Conservation (phyloP, 2,329 filamentous ascomycete species). For the Phaeomoniella chlamydospora region DNA sequence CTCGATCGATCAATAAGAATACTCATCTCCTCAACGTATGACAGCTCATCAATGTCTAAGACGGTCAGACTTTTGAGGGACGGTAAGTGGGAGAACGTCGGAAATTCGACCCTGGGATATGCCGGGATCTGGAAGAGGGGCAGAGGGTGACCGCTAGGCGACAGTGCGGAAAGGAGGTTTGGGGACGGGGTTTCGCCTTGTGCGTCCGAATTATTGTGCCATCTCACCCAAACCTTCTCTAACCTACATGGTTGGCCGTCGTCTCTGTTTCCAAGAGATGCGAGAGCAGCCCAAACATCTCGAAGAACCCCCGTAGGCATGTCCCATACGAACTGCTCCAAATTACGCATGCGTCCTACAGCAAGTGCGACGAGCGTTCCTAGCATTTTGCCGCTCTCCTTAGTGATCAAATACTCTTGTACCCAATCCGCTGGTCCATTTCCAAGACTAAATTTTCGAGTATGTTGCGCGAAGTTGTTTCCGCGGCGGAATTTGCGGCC, state of each 20-base stretch:
- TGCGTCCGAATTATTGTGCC: slow-evolving; percentile 57
- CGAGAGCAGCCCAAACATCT: slow-evolving; percentile 67
- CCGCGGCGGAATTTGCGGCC: slow-evolving; percentile 32
- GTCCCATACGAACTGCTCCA: slow-evolving; percentile 76
- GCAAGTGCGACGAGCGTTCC: slow-evolving; percentile 67
- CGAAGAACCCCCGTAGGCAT: slow-evolving; percentile 75
- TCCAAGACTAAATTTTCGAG: slow-evolving; percentile 70
- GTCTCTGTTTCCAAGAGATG: slow-evolving; percentile 50
- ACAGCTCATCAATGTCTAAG: slow-evolving; percentile 68
- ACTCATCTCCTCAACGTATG: slow-evolving; percentile 72
- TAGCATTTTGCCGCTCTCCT: slow-evolving; percentile 80
- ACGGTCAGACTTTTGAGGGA: slow-evolving; percentile 62
- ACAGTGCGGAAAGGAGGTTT: slow-evolving; percentile 8
- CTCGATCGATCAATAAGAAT: slow-evolving; percentile 59
- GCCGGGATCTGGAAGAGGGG: slow-evolving; percentile 16
- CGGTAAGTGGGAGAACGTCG: slow-evolving; percentile 65
- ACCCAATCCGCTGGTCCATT: slow-evolving; percentile 70
- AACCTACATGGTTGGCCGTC: slow-evolving; percentile 50
- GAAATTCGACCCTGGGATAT: slow-evolving; percentile 54
- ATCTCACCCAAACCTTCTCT: slow-evolving; percentile 64
- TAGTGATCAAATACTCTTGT: slow-evolving; percentile 65
- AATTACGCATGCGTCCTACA: slow-evolving; percentile 65
- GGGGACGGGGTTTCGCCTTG: slow-evolving; percentile 21
- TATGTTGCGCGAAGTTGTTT: slow-evolving; percentile 66
- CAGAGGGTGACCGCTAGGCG: slow-evolving; percentile 1